phyloP scores from a whole-genome alignment of 108 stramenopile genomes.

The Cyclotella atomus region DNA sequence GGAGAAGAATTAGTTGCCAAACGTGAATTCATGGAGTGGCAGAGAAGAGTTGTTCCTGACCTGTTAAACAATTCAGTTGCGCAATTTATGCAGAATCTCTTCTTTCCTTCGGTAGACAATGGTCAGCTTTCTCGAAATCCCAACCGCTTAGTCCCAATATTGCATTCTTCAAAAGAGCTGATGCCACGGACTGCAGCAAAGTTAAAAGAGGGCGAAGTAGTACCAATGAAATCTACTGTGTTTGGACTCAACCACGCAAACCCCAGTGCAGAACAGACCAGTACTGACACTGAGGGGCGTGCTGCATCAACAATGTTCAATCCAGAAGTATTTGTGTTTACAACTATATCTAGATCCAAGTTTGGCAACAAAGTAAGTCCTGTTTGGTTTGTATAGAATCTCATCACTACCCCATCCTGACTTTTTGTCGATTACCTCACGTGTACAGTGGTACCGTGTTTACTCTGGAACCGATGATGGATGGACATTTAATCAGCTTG shows the following conservation, averaged over 20 bases:
- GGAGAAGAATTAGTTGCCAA: conserved; percentile 9
- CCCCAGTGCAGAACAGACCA: background rate
- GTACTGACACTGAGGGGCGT: background rate
- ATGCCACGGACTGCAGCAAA: conserved; percentile 8
- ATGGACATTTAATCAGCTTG: conserved; percentile 81
- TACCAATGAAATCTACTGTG: conserved; percentile 24
- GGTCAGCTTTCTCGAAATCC: background rate
- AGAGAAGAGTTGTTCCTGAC: conserved; percentile 36
- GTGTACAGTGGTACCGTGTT: conserved; percentile 71
- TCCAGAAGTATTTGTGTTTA: conserved; percentile 32
- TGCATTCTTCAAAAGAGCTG: conserved; percentile 33
- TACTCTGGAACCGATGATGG: conserved; percentile 81
- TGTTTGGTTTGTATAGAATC: too few species aligned
- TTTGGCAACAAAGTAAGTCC: conserved; percentile 33
- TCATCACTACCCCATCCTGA: too few species aligned
- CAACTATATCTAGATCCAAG: conserved; percentile 37
- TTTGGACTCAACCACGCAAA: conserved; percentile 34
- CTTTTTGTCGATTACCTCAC: too few species aligned
- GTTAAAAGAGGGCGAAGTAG: conserved; percentile 15
- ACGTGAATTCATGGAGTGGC: conserved; percentile 40
- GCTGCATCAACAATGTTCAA: conserved; percentile 21
- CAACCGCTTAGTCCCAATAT: conserved; percentile 11
- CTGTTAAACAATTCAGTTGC: conserved; percentile 25
- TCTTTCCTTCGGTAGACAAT: conserved; percentile 35
- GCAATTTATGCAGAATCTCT: conserved; percentile 24